phyloP scores from a whole-genome alignment of 1,284 basidiomycete genomes.

The Farysia itapuensis region DNA sequence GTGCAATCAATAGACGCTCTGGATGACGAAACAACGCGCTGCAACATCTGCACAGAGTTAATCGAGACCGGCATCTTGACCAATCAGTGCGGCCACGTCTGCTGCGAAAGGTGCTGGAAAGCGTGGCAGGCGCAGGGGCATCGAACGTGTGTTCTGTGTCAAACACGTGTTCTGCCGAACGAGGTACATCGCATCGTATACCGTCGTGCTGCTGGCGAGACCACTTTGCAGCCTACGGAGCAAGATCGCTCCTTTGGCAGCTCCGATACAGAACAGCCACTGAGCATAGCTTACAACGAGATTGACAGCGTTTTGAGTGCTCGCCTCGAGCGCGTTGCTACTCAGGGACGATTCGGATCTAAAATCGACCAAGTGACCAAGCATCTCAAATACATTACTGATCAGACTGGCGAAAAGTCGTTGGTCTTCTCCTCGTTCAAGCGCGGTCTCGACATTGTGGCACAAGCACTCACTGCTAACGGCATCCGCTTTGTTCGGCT shows the following conservation, averaged over 20 bases:
- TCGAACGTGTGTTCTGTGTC: conserved; percentile 50
- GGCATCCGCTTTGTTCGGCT: conserved; percentile 40
- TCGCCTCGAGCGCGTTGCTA: conserved; percentile 14
- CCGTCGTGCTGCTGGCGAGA: neutral
- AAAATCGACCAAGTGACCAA: conserved; percentile 53
- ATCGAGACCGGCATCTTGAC: conserved; percentile 50
- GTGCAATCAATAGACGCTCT: conserved; percentile 32
- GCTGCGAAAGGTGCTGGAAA: conserved; percentile 54
- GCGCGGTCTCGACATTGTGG: conserved; percentile 52
- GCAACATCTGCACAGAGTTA: conserved; percentile 52
- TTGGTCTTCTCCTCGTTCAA: conserved; percentile 54
- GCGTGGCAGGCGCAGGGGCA: conserved; percentile 44
- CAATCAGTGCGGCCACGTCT: conserved; percentile 49
- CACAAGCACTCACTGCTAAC: conserved; percentile 46
- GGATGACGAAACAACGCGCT: conserved; percentile 37
- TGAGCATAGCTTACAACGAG: conserved; percentile 14
- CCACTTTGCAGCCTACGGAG: neutral
- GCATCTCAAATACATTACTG: conserved; percentile 39
- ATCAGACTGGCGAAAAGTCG: conserved; percentile 43
- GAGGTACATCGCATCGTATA: conserved; percentile 54
- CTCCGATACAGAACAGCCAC: neutral
- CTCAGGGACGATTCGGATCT: conserved; percentile 45
- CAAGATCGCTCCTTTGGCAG: neutral
- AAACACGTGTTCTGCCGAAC: conserved; percentile 36
- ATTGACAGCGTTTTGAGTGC: conserved; percentile 18